Evolutionary conservation across 352 stramenopile genomes (phyloP), one percentile per base, ranked within the genome.

Genomic region (Pythium brachiatum): DNA sequence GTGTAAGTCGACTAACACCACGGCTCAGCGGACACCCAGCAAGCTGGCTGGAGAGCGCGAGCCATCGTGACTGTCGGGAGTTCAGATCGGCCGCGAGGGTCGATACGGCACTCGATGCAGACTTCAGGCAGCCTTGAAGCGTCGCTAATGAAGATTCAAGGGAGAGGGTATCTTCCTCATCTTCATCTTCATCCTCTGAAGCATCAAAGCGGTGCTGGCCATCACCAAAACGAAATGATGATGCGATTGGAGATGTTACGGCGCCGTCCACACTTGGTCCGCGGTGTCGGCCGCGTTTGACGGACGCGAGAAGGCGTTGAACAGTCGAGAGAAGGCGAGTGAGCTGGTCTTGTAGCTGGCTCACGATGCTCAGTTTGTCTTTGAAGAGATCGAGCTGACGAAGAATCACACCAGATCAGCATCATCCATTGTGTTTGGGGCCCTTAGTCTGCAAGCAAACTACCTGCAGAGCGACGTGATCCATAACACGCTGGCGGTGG

Each of bases 11-110:
- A 16, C 23, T 38, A 13, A 11, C 25, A 20, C 52, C 34, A 20
- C 72, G 74, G 26, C 68, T 69, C 47, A 90, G 64, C 7, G 84
- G 84, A 32, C 76, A 90, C 8, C 77, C 79, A 32, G 72, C 72
- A 20, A 93, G 58, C 36, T 93, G 84, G 47, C 80, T 92, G 20
- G 79, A 90, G 16, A 88, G 62, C 7, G 82, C 81, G 9, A 92
- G 57, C 84, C 84, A 93, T 43, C 78, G 81, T 5, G 82, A 76
- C 64, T 90, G 75, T 2, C 81, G 70, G 32, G 20, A 63, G 21
- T 83, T 88, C 62, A 64, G 69, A 3, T 77, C 62, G 3, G 61
- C 55, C 0, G 65, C 51, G 15, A 78, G 46, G 1, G 48, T 27
- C 56, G 66, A 25, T 57, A 73, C 57, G 57, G 48, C 53, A 47